Percentiles rank a stretch among this genome's conserved stretches.
phyloP scores from a whole-genome alignment of 148 eudicot species.

The Suaeda aralocaspica region DNA sequence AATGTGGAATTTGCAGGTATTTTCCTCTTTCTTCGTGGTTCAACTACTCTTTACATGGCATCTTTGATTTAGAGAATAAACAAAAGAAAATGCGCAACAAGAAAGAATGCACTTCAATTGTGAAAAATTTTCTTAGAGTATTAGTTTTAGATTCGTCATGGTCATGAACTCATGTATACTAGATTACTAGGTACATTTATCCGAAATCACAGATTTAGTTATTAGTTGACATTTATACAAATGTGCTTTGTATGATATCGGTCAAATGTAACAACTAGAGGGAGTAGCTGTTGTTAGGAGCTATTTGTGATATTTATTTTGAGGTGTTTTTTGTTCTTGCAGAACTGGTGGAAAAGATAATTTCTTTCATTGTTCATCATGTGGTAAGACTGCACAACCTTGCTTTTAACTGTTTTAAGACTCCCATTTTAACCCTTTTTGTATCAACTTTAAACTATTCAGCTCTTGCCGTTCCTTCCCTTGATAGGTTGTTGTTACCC shows the following conservation, averaged over 20 bases:
- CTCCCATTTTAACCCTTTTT: neutral
- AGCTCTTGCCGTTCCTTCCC: conserved; percentile 1
- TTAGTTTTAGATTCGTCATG: no score
- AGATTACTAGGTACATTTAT: no score
- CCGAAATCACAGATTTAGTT: no score
- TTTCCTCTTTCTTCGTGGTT: neutral
- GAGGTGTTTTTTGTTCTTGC: conserved; percentile 9
- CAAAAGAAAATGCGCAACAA: no score
- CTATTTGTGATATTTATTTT: neutral
- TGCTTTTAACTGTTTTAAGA: neutral
- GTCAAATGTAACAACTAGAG: no score
- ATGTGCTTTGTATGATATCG: no score
- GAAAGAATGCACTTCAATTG: no score
- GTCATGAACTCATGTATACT: no score
- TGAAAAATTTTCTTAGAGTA: no score
- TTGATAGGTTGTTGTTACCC: conserved; percentile 75
- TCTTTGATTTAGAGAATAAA: no score
- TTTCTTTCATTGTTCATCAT: conserved; percentile 72
- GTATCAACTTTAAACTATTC: neutral
- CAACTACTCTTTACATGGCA: no score
- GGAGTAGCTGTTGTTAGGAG: neutral
- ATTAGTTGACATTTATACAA: no score
- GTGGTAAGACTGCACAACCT: conserved; percentile 43
- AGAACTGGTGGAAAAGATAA: conserved; percentile 79
- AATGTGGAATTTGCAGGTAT: conserved; percentile 86